Base-by-base conservation (phyloP, 805 yeast species). In the Yarrowia osloensis region DNA sequence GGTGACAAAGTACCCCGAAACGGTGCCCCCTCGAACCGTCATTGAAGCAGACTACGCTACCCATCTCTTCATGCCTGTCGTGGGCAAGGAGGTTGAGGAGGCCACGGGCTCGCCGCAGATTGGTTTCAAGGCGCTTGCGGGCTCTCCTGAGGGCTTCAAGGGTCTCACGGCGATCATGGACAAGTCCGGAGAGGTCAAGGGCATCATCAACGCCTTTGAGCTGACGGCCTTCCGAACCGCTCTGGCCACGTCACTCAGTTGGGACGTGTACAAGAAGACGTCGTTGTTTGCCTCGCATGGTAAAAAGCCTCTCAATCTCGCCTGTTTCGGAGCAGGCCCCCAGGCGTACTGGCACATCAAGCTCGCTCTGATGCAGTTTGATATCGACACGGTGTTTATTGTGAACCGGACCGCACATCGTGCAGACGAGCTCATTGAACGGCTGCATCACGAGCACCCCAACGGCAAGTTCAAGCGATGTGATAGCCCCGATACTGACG, bases 291-390 rank as follows among this genome's bases (percentile, higher is more conserved):
- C 37, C 4, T 6, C 47, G 19, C 21, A 28, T 15, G 15, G 11
- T 15, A 5, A 13, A 3, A 17, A 24, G 7, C 12, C 40, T 12
- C 11, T 31, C 22, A 50, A 47, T 21, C 1, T 63, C 28, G 59
- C 59, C 4, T 33, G 44, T 15, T 63, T 49, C 39, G 67, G 67
- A 35, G 57, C 67, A 1, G 67, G 67, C 0, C 59, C 59, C 15
- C 67, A 63, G 31, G 67, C 67, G 2, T 63, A 63, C 49, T 63
- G 67, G 67, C 67, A 63, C 8, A 28, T 63, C 29, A 63, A 50
- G 22, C 47, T 63, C 22, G 67, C 67, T 2, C 37, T 63, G 21
- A 63, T 63, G 54, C 66, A 61, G 24, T 61, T 61, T 33, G 33
- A 44, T 0, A 61, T 61, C 6, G 54, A 61, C 40, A 61, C 52